Evolutionary conservation across 345 rosid genomes (phyloP), one percentile per base, ranked within the genome.

Genomic region (Populus davidiana): DNA sequence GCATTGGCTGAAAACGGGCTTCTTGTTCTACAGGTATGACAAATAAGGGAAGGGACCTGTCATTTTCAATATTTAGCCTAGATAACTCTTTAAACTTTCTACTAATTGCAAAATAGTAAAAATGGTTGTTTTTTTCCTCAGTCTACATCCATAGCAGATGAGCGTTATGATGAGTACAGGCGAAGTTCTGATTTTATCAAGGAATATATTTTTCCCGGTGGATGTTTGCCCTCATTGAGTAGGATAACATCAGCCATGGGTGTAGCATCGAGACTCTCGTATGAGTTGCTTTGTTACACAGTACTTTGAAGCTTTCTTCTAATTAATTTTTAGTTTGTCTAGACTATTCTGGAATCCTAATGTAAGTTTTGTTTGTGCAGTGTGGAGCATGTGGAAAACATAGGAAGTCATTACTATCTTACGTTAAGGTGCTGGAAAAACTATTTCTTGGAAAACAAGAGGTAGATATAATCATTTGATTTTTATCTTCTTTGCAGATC

Each of bases 121-220:
- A 13, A 17, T 13, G 12, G 2, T 41, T 41, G 63, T 8, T 21
- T 21, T 9, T 8, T n/a, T 5, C 81, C 31, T 6, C 12, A 95
- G 99, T 95, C 91, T 86, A 90, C 86, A 84, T 91, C 96, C 0
- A 91, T 93, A 71, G 96, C 99, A 1, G 99, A 93, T 69, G 94
- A 88, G 72, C 87, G 98, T 6, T 93, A 93, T 33, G 82, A 95
- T 0, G 98, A 91, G 80, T 85, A 89, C 77, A 87, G 99, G 81
- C 82, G 80, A 71, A 93, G 96, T 82, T 91, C 98, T 41, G 97
- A 90, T 80, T 95, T 95, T 71, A 89, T 95, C 11, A 95, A 91
- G 86, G 99, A 95, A 83, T 93, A 93, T 71, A 95, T 95, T 49
- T 95, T 95, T 80, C 99, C 98, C 0, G 97, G 99, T 23, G 98